Evolutionary conservation across 225 moss, liverwort and hornwort species (phyloP).

Genomic region (Rhytidiadelphus loreus): DNA sequence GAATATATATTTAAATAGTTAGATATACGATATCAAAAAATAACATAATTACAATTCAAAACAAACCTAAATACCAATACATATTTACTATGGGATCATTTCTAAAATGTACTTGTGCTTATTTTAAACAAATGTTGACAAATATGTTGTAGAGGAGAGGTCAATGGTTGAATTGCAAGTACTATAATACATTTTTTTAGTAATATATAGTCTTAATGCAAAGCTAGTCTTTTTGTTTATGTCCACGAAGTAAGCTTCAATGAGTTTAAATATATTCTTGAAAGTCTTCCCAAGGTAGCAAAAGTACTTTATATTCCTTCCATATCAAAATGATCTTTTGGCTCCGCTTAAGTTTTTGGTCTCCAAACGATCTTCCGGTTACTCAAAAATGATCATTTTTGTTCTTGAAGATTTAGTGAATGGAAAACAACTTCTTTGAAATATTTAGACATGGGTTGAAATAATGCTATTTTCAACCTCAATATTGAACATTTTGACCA

Average conservation of each 20-base stretch:
- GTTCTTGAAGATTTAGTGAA: background rate
- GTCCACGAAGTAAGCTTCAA: too few relatives aligned
- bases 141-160: background rate
- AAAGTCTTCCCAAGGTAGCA: fast-evolving
- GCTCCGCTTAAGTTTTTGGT: fast-evolving
- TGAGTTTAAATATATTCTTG: background rate
- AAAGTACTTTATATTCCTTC: background rate
- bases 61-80: fast-evolving
- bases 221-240: too few relatives aligned
- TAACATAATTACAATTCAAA: background rate
- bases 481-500: background rate
- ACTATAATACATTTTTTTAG: background rate
- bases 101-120: background rate
- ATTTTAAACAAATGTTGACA: background rate
- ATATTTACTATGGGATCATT: background rate
- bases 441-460: background rate
- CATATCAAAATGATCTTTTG: fast-evolving
- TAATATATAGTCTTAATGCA: background rate
- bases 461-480: fast-evolving
- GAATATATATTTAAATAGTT: background rate
- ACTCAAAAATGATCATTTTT: background rate
- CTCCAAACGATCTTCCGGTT: background rate
- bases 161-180: background rate
- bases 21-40: background rate
- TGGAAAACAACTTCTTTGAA: background rate